Percentiles rank a stretch among this genome's conserved stretches.
Conservation (phyloP, 2,329 filamentous ascomycete species). For the Trichoderma gracile region DNA sequence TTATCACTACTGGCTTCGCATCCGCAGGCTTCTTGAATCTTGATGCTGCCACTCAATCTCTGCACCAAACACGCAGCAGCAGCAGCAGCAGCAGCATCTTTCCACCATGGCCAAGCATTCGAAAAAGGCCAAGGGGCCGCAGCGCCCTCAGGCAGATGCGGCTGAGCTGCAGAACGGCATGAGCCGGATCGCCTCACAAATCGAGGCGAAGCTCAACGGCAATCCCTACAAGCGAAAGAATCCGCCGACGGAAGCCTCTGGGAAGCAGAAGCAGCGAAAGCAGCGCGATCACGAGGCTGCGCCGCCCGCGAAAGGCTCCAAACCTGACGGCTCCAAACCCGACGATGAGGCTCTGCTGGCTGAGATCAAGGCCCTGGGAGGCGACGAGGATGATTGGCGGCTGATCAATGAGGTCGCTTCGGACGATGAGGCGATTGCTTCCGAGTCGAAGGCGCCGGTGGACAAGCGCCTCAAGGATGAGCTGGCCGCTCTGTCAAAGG, state of each 20-base stretch:
- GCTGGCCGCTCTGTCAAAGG: conserved; percentile 43
- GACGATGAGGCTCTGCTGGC: conserved; percentile 52
- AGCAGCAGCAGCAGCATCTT: conserved; percentile 2
- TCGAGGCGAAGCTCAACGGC: conserved; percentile 53
- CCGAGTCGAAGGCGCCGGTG: conserved; percentile 38
- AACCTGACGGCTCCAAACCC: conserved; percentile 34
- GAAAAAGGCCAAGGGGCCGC: conserved; percentile 41
- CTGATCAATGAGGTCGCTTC: conserved; percentile 57
- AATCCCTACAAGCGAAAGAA: conserved; percentile 50
- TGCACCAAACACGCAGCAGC: background rate
- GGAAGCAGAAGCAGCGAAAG: conserved; percentile 41
- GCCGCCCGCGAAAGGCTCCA: conserved; percentile 31
- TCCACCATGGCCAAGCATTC: conserved; percentile 40
- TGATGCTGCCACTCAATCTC: background rate
- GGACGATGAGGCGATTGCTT: conserved; percentile 42
- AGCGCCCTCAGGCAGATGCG: conserved; percentile 29
- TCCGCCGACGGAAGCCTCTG: conserved; percentile 39
- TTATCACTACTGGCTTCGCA: conserved; percentile 16
- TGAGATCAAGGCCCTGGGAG: conserved; percentile 65
- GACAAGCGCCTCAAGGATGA: conserved; percentile 46
- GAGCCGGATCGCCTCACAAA: conserved; percentile 56
- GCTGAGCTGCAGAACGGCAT: conserved; percentile 54
- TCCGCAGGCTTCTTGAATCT: conserved; percentile 3
- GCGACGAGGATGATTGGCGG: conserved; percentile 64
- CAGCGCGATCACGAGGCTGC: conserved; percentile 38